These are phyloP conservation scores for Marchantia polymorpha DNA, from an alignment of 225 moss, liverwort and hornwort species.

Conservation along the genomic window DNA sequence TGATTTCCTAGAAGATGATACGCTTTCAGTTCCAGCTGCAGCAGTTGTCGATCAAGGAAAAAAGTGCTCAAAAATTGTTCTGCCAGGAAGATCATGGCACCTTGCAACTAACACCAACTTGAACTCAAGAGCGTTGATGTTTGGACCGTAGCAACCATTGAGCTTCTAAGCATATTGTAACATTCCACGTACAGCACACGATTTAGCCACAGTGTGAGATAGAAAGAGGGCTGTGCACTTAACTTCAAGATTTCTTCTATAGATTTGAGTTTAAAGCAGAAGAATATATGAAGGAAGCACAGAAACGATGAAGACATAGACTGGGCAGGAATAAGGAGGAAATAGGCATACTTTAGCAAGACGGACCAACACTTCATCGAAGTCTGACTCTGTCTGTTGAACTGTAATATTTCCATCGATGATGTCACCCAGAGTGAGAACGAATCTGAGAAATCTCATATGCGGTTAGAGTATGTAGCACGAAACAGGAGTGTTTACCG, in stretches of 20 bases:
- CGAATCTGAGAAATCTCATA: slow-evolving; percentile 36
- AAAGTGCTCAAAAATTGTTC: background rate
- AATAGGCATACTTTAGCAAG: slow-evolving; percentile 38
- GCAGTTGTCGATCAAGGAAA: background rate
- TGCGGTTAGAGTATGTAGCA: background rate
- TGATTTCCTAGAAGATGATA: slow-evolving; percentile 62
- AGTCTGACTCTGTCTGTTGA: slow-evolving; percentile 45
- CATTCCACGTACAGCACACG: no score
- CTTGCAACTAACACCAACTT: no score
- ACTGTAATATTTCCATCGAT: slow-evolving; percentile 50
- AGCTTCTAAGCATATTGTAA: no score
- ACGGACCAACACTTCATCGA: slow-evolving; percentile 40
- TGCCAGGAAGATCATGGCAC: background rate
- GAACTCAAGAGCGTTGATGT: no score
- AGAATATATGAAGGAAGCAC: background rate
- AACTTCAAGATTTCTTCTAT: no score
- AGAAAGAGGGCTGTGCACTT: no score
- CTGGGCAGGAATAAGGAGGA: background rate
- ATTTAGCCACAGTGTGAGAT: no score
- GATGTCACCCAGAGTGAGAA: slow-evolving; percentile 58
- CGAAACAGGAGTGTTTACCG: background rate
- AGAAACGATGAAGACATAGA: no score
- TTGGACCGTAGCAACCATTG: no score
- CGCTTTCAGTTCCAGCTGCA: slow-evolving; percentile 48
- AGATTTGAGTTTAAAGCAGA: background rate